A percentile compares a stretch with the other conserved stretches of the same genome.
These are phyloP conservation scores for Euphorbia pulcherrima DNA, from an alignment of 345 rosid species.

Conservation along the genomic window DNA sequence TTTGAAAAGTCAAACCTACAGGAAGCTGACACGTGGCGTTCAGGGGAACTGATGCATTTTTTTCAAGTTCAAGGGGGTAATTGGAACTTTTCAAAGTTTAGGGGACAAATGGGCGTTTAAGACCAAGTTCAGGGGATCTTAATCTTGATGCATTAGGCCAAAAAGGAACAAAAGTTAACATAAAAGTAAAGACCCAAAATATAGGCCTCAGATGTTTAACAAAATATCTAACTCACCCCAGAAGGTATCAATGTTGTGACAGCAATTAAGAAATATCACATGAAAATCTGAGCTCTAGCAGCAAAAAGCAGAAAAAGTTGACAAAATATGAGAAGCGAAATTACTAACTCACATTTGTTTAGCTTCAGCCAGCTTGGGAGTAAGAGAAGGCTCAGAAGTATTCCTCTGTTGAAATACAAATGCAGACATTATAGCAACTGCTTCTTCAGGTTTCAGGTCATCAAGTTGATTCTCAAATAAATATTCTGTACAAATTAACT, in stretches of 20 bases:
- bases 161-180: not conserved
- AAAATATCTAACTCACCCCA: too few relatives aligned
- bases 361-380: slow-evolving; percentile 69
- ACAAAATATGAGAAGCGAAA: not conserved
- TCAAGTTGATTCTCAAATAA: slow-evolving; percentile 94
- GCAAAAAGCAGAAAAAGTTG: slow-evolving; percentile 1
- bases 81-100: too few relatives aligned
- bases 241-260: not conserved
- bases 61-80: too few relatives aligned
- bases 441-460: slow-evolving; percentile 94
- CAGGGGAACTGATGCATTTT: too few relatives aligned
- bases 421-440: slow-evolving; percentile 96
- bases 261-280: not conserved
- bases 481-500: slow-evolving; percentile 79
- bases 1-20: too few relatives aligned
- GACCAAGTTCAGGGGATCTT: too few relatives aligned
- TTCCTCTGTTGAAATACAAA: slow-evolving; percentile 96
- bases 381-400: slow-evolving; percentile 75
- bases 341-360: slow-evolving; percentile 50
- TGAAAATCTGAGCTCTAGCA: not conserved
- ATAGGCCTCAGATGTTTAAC: too few relatives aligned
- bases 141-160: too few relatives aligned
- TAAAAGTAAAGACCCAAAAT: not conserved
- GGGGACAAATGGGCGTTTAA: too few relatives aligned
- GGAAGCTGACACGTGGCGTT: too few relatives aligned